Conservation (phyloP, 441 rosid species). For the Sinapis alba region DNA sequence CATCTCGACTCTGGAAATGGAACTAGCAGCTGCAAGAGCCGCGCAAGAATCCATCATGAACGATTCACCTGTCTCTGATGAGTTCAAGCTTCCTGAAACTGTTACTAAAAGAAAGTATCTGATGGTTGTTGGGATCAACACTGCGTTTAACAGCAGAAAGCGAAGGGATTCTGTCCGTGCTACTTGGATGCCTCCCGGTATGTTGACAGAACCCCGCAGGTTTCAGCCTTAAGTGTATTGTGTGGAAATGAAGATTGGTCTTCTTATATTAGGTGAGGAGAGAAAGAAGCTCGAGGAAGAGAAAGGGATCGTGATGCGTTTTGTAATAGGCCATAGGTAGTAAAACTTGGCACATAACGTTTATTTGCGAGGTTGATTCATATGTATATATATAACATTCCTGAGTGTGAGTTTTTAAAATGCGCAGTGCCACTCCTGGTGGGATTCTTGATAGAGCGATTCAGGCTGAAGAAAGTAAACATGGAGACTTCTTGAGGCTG, state of each 20-base stretch:
- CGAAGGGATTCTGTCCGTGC: slow-evolving; percentile 91
- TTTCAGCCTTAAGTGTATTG: slow-evolving; percentile 1
- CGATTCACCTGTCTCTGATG: slow-evolving; percentile 78
- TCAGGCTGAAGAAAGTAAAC: slow-evolving; percentile 83
- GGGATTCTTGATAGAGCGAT: slow-evolving; percentile 94
- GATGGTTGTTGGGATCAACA: slow-evolving; percentile 87
- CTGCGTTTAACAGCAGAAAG: slow-evolving; percentile 92
- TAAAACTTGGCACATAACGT: background rate
- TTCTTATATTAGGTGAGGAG: slow-evolving; percentile 53
- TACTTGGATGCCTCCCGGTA: slow-evolving; percentile 98
- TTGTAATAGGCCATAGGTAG: slow-evolving; percentile 94
- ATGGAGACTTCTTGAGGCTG: slow-evolving; percentile 78
- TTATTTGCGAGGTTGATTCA: background rate
- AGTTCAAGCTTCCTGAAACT: slow-evolving; percentile 52
- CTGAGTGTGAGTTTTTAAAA: slow-evolving; percentile 12
- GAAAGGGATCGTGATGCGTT: slow-evolving; percentile 87
- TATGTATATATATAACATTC: too few relatives aligned
- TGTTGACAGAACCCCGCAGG: slow-evolving; percentile 12
- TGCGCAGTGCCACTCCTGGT: slow-evolving; percentile 73
- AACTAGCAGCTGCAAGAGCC: slow-evolving; percentile 79
- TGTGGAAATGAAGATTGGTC: slow-evolving; percentile 11
- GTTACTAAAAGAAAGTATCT: slow-evolving; percentile 63
- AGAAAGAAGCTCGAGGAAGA: slow-evolving; percentile 88
- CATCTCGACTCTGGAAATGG: slow-evolving; percentile 79
- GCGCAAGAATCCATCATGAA: slow-evolving; percentile 83